Conservation (phyloP, 2,329 filamentous ascomycete species). For the Teratosphaeria pseudoeucalypti region DNA sequence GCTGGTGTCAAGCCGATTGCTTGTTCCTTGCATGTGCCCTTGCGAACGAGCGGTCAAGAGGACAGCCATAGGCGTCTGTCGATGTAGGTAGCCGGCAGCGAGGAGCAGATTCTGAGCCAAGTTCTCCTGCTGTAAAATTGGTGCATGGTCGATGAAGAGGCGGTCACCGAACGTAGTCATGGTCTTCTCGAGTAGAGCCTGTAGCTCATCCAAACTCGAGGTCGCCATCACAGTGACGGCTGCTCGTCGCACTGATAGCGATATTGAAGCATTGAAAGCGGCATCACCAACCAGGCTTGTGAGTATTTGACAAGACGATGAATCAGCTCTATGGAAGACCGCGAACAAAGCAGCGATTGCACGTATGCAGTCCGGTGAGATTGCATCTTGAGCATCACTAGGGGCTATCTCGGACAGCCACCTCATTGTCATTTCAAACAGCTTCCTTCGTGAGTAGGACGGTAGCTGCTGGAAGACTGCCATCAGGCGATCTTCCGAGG, state of each 20-base stretch:
- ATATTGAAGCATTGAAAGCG: constrained; percentile 9
- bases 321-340: background rate
- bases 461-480: constrained; percentile 7
- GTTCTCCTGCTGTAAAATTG: constrained; percentile 80
- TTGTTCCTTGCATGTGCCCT: constrained; percentile 65
- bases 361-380: background rate
- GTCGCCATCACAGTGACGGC: constrained; percentile 17
- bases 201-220: constrained; percentile 22
- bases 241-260: constrained; percentile 16
- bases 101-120: constrained; percentile 72
- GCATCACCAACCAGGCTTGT: constrained; percentile 15
- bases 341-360: constrained; percentile 9
- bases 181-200: constrained; percentile 56
- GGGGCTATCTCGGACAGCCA: constrained; percentile 14
- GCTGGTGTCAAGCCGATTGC: constrained; percentile 71
- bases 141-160: constrained; percentile 75
- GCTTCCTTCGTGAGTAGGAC: constrained; percentile 30
- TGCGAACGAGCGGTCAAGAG: constrained; percentile 60
- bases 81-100: constrained; percentile 63
- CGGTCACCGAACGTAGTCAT: constrained; percentile 72
- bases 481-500: background rate
- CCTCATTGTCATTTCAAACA: constrained; percentile 27
- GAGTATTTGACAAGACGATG: constrained; percentile 7
- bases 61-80: constrained; percentile 55
- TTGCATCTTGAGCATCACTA: background rate